A percentile compares a stretch with the other conserved stretches of the same genome.
Evolutionary conservation across 306 rosid species (phyloP).

Genomic region (Inga leiocalycina): DNA sequence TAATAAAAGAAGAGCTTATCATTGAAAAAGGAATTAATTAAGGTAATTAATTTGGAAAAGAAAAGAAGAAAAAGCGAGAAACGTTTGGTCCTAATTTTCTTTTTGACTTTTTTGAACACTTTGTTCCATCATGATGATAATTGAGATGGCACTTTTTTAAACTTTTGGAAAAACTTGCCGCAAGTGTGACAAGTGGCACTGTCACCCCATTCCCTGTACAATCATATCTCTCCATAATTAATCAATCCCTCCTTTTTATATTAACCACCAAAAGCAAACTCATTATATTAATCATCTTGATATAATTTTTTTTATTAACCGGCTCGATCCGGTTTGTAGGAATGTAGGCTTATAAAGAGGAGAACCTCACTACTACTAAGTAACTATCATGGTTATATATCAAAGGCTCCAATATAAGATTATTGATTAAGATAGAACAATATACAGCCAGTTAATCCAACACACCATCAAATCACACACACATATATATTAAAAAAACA

Average conservation of each 20-base stretch:
- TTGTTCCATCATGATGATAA: conserved; percentile 20
- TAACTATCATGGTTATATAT: too few relatives aligned
- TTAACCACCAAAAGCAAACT: background rate
- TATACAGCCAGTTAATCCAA: too few relatives aligned
- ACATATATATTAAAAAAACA: background rate
- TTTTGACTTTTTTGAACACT: conserved; percentile 45
- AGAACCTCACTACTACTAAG: too few relatives aligned
- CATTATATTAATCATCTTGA: background rate
- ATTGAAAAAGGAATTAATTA: background rate
- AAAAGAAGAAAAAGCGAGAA: conserved; percentile 34
- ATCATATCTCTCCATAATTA: background rate
- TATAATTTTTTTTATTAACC: too few relatives aligned
- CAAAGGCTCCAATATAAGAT: fast-evolving
- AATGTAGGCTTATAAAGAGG: too few relatives aligned
- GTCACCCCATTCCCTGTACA: background rate
- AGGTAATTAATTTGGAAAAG: conserved; percentile 8
- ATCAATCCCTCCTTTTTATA: background rate
- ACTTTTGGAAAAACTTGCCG: conserved; percentile 55
- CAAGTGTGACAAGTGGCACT: conserved; percentile 44
- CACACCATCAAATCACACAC: too few relatives aligned
- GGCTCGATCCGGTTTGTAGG: too few relatives aligned
- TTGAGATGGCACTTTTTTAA: conserved; percentile 39
- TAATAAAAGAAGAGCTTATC: background rate
- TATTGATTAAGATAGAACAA: too few relatives aligned
- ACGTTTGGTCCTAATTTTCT: conserved; percentile 48